Evolutionary conservation across 2,329 filamentous ascomycete species (phyloP).

Genomic region (Sphaerulina vaccinii): DNA sequence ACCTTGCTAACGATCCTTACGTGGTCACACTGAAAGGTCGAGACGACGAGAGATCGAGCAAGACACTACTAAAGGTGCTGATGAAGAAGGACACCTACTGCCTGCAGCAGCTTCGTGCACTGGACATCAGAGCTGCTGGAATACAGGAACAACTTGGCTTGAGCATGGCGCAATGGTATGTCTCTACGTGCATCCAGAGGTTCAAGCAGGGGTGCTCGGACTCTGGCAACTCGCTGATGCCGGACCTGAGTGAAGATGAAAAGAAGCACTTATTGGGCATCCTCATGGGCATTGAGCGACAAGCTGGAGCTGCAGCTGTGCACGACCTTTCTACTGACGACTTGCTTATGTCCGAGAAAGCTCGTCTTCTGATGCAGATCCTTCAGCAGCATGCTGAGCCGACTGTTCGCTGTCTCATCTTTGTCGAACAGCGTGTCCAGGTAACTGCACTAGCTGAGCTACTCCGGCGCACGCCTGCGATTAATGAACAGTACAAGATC

Average conservation of each 20-base stretch:
- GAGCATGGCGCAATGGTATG: conserved; percentile 41
- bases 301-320: neutral
- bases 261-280: conserved; percentile 33
- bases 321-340: neutral
- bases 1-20: conserved; percentile 44
- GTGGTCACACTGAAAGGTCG: conserved; percentile 36
- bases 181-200: conserved; percentile 38
- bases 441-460: conserved; percentile 42
- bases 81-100: conserved; percentile 42
- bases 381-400: conserved; percentile 37
- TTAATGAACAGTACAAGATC: conserved; percentile 39
- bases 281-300: conserved; percentile 12
- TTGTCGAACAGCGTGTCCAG: conserved; percentile 46
- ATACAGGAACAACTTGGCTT: conserved; percentile 42
- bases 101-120: conserved; percentile 38
- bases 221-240: conserved; percentile 28
- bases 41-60: conserved; percentile 28
- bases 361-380: conserved; percentile 35
- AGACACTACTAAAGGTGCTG: conserved; percentile 31
- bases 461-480: conserved; percentile 26
- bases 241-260: conserved; percentile 38
- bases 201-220: conserved; percentile 29
- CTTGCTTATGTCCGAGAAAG: conserved; percentile 23
- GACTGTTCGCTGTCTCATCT: conserved; percentile 45
- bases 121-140: conserved; percentile 36